Percentiles rank a stretch among this genome's conserved stretches.
Evolutionary conservation across 164 flowering plant species (phyloP).

Genomic region (Platanus orientalis): DNA sequence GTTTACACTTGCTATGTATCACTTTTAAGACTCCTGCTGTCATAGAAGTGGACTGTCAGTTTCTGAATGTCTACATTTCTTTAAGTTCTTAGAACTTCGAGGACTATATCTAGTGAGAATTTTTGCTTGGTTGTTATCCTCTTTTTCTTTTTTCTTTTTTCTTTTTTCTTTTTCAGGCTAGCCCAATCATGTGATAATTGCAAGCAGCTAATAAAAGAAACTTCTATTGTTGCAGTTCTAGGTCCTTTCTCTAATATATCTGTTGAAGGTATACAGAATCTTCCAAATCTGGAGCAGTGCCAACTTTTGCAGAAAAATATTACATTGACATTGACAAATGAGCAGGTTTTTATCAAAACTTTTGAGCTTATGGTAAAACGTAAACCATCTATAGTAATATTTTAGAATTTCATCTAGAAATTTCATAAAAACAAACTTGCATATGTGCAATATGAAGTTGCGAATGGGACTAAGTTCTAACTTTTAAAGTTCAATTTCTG

Average conservation of each 20-base stretch:
- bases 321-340: slow-evolving; percentile 58
- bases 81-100: neutral
- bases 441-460: too few relatives aligned
- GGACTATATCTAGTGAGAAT: slow-evolving; percentile 2
- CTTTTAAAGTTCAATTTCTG: too few relatives aligned
- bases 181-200: neutral
- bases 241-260: slow-evolving; percentile 41
- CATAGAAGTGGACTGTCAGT: too few relatives aligned
- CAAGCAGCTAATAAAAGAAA: slow-evolving; percentile 1
- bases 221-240: slow-evolving; percentile 39
- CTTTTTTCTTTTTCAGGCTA: neutral
- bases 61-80: neutral
- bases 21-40: too few relatives aligned
- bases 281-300: slow-evolving; percentile 58
- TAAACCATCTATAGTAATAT: too few relatives aligned
- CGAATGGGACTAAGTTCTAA: too few relatives aligned
- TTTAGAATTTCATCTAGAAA: too few relatives aligned
- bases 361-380: neutral
- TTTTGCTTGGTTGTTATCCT: too few relatives aligned
- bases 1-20: too few relatives aligned
- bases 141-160: too few relatives aligned
- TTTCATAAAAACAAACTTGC: too few relatives aligned
- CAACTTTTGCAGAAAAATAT: slow-evolving; percentile 61
- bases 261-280: slow-evolving; percentile 32
- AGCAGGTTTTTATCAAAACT: slow-evolving; percentile 51